Base-by-base conservation (phyloP, 257 asterid genomes). In the Solanum paucissectum region DNA sequence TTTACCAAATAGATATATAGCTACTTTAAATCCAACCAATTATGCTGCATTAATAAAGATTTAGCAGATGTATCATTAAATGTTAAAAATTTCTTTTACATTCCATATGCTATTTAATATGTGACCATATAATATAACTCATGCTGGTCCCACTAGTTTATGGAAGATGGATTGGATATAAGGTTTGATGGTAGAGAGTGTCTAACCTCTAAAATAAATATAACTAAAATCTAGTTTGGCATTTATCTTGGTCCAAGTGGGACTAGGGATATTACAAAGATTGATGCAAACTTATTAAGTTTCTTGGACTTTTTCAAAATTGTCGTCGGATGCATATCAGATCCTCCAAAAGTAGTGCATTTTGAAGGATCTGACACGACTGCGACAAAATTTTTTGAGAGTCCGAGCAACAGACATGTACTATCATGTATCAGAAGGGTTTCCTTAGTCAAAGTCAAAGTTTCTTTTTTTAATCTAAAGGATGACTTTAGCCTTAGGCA, bases 91-190 rank as follows among this genome's bases (percentile, higher is more conserved):
- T 71, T 88, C 79, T 71, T 77, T 29, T 49, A 83, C 66, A 88
- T 71, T 88, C 72, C 40, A 72, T 83, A 76, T 77, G 55, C 68
- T 60, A 71, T 88, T 88, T 27, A 88, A 74, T 83, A 84, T 83
- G 85, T 29, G 46, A 83, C 64, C 44, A 9, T 86, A 21, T 46
- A 86, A 72, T 83, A 72, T 83, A 20, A 81, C 10, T 81, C 69
- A 62, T 72, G 49, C 2, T 71, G 84, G 86, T 82, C 82, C 92
- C 89, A 87, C 34, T 25, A 33, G 37, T 58, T 79, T 34, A 32
- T 42, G 62, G n/a, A 77, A 77, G 84, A 40, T 77, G 84, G 60
- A 37, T 37, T 60, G 84, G 87, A 83, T 38, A 86, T 76, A 49
- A 86, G 84, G 14, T 86, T 46, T 8, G 16, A 40, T 77, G 75